These are phyloP conservation scores for Epichloe brachyelytri DNA, from an alignment of 2,329 filamentous ascomycete genomes.

Conservation along the genomic window DNA sequence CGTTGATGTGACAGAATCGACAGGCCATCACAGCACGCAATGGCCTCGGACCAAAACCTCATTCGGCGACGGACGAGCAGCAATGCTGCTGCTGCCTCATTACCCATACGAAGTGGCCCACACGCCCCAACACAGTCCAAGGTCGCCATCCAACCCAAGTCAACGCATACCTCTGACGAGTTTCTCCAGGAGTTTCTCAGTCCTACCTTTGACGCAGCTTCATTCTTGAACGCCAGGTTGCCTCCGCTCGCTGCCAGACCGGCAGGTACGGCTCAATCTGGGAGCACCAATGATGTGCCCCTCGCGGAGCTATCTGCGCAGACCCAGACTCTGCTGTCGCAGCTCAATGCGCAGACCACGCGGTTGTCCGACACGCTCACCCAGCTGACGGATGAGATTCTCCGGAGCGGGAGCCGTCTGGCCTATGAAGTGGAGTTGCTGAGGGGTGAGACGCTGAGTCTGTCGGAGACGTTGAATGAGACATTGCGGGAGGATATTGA, in stretches of 20 bases:
- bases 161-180: slow-evolving; percentile 55
- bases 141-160: slow-evolving; percentile 33
- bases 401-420: slow-evolving; percentile 74
- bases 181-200: slow-evolving; percentile 64
- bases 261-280: slow-evolving; percentile 11
- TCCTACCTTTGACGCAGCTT: slow-evolving; percentile 66
- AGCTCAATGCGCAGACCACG: slow-evolving; percentile 79
- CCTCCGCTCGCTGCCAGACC: slow-evolving; percentile 47
- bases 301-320: slow-evolving; percentile 68
- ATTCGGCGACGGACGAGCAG: slow-evolving; percentile 35
- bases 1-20: background rate
- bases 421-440: slow-evolving; percentile 92
- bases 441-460: slow-evolving; percentile 71
- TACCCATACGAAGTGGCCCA: slow-evolving; percentile 23
- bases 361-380: slow-evolving; percentile 71
- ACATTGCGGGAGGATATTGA: slow-evolving; percentile 57
- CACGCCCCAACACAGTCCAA: slow-evolving; percentile 25
- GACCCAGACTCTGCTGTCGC: slow-evolving; percentile 72
- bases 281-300: slow-evolving; percentile 31
- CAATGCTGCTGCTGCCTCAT: slow-evolving; percentile 18
- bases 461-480: slow-evolving; percentile 67
- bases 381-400: slow-evolving; percentile 85
- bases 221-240: slow-evolving; percentile 71
- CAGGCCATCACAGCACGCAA: slow-evolving; percentile 5
- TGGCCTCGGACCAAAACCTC: slow-evolving; percentile 19